A percentile compares a stretch with the other conserved stretches of the same genome.
These are phyloP conservation scores for Elsinoe fawcettii DNA, from an alignment of 2,329 filamentous ascomycete species.

Conservation along the genomic window DNA sequence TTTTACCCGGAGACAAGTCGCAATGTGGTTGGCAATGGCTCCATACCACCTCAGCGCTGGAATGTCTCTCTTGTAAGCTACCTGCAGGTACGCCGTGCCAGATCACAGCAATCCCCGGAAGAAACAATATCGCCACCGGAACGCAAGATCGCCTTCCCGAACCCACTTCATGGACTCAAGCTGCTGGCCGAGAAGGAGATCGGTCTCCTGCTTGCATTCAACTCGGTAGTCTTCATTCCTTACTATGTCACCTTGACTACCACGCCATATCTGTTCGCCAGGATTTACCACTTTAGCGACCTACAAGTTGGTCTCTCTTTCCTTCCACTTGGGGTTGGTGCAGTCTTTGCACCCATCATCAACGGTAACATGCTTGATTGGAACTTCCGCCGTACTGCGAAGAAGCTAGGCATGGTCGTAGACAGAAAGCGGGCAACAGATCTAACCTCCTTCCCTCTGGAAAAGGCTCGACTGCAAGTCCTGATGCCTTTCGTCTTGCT, in stretches of 20 bases:
- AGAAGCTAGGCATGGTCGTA: slow-evolving; percentile 52
- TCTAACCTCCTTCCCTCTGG: slow-evolving; percentile 46
- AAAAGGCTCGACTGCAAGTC: slow-evolving; percentile 36
- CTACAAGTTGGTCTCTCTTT: slow-evolving; percentile 40
- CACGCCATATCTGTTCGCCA: slow-evolving; percentile 39
- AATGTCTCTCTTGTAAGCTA: slow-evolving; percentile 26
- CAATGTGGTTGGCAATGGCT: slow-evolving; percentile 35
- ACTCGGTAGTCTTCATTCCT: slow-evolving; percentile 38
- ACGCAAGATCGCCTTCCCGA: slow-evolving; percentile 36
- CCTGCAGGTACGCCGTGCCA: slow-evolving; percentile 20
- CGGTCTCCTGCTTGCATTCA: slow-evolving; percentile 32
- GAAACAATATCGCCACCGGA: slow-evolving; percentile 22
- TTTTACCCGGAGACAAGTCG: slow-evolving; percentile 35
- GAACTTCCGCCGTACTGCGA: slow-evolving; percentile 64
- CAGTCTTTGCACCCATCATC: slow-evolving; percentile 31
- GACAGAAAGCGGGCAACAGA: slow-evolving; percentile 51
- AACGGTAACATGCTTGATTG: slow-evolving; percentile 56
- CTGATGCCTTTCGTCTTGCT: slow-evolving; percentile 32
- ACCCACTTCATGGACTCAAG: slow-evolving; percentile 36
- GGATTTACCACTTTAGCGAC: slow-evolving; percentile 41
- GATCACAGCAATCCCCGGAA: slow-evolving; percentile 15
- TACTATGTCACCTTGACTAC: slow-evolving; percentile 42
- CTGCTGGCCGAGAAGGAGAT: slow-evolving; percentile 36
- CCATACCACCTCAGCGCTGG: slow-evolving; percentile 24
- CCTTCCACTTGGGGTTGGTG: slow-evolving; percentile 34